These are phyloP conservation scores for Nothophytophthora sp. DNA, from an alignment of 352 stramenopile genomes.

Conservation along the genomic window DNA sequence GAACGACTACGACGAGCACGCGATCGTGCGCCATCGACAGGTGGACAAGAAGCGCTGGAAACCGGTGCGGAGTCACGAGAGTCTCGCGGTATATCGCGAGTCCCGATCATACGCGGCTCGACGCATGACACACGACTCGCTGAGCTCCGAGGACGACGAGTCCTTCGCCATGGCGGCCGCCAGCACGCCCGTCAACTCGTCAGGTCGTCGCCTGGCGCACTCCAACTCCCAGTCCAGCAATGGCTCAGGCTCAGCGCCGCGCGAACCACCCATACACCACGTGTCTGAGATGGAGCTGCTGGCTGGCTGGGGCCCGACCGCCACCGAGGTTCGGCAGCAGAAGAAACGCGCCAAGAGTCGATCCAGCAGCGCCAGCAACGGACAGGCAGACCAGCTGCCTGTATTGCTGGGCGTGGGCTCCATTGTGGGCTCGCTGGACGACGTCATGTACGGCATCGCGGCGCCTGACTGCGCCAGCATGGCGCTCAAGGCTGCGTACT, in stretches of 20 bases:
- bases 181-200: not conserved
- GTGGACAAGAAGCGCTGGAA: slow-evolving; percentile 40
- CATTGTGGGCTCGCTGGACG: slow-evolving; percentile 46
- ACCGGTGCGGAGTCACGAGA: slow-evolving; percentile 29
- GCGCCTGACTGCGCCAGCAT: slow-evolving; percentile 57
- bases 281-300: slow-evolving; percentile 33
- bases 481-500: slow-evolving; percentile 50
- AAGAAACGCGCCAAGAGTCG: slow-evolving; percentile 27
- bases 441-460: slow-evolving; percentile 62
- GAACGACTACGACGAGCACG: slow-evolving; percentile 36
- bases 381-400: slow-evolving; percentile 17
- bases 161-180: slow-evolving; percentile 6
- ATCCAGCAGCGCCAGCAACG: slow-evolving; percentile 1
- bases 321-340: slow-evolving; percentile 26
- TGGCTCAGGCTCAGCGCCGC: slow-evolving; percentile 12
- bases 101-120: slow-evolving; percentile 20
- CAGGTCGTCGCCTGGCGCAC: slow-evolving; percentile 10
- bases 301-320: slow-evolving; percentile 31
- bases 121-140: too few species aligned
- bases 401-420: slow-evolving; percentile 44
- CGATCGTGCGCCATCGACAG: slow-evolving; percentile 27
- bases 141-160: slow-evolving; percentile 30
- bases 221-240: slow-evolving; percentile 21
- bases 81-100: slow-evolving; percentile 34
- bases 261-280: slow-evolving; percentile 22